Conservation (phyloP, 1,139 yeast species). For the Candida sp. region DNA sequence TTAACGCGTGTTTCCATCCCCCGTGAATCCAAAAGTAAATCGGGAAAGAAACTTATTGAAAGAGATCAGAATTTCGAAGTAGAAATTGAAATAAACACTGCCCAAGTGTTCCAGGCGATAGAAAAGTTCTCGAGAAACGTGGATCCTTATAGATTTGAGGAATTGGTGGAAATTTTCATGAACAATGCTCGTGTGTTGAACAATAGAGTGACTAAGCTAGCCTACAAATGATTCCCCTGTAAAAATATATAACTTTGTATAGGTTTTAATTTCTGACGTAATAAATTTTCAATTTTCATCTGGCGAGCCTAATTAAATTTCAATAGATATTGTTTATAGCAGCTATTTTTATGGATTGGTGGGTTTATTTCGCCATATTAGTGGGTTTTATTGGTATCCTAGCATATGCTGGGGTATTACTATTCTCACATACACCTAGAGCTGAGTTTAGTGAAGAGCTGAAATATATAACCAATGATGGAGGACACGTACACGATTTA, state of each 20-base stretch:
- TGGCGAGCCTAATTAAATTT: neutral
- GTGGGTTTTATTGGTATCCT: conserved; percentile 10
- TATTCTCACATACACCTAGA: conserved; percentile 66
- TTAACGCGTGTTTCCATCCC: conserved; percentile 59
- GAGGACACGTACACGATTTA: conserved; percentile 17
- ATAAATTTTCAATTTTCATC: too few species aligned
- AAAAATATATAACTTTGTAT: too few species aligned
- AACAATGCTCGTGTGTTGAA: conserved; percentile 62
- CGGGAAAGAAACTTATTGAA: conserved; percentile 35
- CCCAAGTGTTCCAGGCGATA: conserved; percentile 61
- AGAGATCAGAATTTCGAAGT: conserved; percentile 50
- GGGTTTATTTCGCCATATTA: conserved; percentile 5
- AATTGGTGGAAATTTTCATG: conserved; percentile 65
- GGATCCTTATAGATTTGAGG: conserved; percentile 65
- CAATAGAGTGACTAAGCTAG: conserved; percentile 43
- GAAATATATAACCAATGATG: conserved; percentile 42
- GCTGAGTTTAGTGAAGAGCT: conserved; percentile 50
- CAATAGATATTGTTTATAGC: neutral
- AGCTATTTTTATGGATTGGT: neutral
- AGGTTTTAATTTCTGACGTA: too few species aligned
- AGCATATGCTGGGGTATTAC: conserved; percentile 40
- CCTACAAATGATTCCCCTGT: conserved; percentile 12
- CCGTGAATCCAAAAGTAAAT: conserved; percentile 39
- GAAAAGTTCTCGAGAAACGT: conserved; percentile 45
- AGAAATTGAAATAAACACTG: conserved; percentile 72